Evolutionary conservation across 1,139 yeast genomes (phyloP).

Genomic region (Saccharomyces hybrid): DNA sequence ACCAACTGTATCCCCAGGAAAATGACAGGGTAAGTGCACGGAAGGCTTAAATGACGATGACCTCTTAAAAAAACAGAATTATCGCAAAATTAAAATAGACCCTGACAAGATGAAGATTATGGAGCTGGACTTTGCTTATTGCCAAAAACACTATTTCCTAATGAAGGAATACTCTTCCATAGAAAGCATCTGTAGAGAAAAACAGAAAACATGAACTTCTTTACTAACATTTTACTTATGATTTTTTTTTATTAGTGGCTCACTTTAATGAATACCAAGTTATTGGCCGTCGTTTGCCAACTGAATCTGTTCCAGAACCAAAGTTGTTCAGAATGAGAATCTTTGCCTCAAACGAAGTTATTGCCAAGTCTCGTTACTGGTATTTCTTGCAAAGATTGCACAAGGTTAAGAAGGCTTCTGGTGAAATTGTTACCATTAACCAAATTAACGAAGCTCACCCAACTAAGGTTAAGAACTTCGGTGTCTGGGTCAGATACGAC

Average conservation of each 20-base stretch:
- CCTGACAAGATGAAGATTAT: background rate
- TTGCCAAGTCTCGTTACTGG: constrained; percentile 99
- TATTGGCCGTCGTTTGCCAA: constrained; percentile 99
- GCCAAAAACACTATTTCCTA: background rate
- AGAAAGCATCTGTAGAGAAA: background rate
- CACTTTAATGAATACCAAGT: constrained; percentile 99
- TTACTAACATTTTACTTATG: constrained; percentile 5
- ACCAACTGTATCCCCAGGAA: background rate
- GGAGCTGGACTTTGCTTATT: background rate
- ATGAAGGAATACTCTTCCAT: background rate
- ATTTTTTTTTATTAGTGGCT: constrained; percentile 43
- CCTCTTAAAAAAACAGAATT: background rate
- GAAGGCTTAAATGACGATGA: background rate
- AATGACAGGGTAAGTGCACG: background rate
- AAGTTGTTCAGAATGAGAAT: constrained; percentile 99
- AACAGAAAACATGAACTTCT: background rate
- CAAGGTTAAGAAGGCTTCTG: constrained; percentile 99
- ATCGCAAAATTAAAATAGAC: background rate
- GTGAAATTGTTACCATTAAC: constrained; percentile 95
- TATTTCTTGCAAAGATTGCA: constrained; percentile 98
- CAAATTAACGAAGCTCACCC: constrained; percentile 91
- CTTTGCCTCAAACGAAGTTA: constrained; percentile 98
- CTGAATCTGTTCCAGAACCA: constrained; percentile 98
- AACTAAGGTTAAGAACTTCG: constrained; percentile 98
- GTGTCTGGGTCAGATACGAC: constrained; percentile 99